A percentile compares a stretch with the other conserved stretches of the same genome.
Evolutionary conservation across 2,329 filamentous ascomycete genomes (phyloP).

Genomic region (Chaetomiaceae sp.): DNA sequence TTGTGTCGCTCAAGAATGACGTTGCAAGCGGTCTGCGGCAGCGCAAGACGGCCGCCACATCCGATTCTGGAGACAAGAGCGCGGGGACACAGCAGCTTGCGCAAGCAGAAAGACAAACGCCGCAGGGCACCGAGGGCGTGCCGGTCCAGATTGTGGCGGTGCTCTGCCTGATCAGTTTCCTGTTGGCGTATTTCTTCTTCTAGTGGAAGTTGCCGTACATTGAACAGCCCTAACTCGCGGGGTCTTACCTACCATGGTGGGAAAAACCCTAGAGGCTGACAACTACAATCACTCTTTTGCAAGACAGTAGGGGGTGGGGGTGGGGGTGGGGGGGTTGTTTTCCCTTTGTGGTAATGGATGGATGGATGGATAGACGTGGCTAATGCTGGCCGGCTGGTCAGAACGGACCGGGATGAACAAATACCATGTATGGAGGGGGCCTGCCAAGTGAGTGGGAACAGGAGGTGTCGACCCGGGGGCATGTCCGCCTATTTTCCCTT

Average conservation of each 20-base stretch:
- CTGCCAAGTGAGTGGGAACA: background rate
- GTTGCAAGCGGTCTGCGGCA: conserved; percentile 63
- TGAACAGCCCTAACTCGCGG: background rate
- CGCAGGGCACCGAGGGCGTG: conserved; percentile 67
- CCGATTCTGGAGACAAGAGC: conserved; percentile 40
- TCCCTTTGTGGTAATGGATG: conserved; percentile 2
- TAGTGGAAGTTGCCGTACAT: conserved; percentile 40
- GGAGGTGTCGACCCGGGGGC: background rate
- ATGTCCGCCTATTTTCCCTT: background rate
- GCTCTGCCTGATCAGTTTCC: conserved; percentile 83
- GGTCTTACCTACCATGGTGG: background rate
- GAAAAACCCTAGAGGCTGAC: background rate
- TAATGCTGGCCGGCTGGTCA: background rate
- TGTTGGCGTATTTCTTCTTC: conserved; percentile 96
- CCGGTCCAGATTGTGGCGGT: conserved; percentile 79
- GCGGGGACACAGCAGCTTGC: conserved; percentile 50
- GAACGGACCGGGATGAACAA: background rate
- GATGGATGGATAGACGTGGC: conserved; percentile 3
- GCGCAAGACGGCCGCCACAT: conserved; percentile 53
- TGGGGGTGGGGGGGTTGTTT: background rate
- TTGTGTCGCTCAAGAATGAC: conserved; percentile 65
- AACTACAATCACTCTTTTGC: background rate
- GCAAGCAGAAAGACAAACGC: conserved; percentile 41
- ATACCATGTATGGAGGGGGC: conserved; percentile 4
- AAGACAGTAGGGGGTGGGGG: background rate